Conservation (phyloP, 2,329 filamentous ascomycete species). For the Thelonectria discophora region DNA sequence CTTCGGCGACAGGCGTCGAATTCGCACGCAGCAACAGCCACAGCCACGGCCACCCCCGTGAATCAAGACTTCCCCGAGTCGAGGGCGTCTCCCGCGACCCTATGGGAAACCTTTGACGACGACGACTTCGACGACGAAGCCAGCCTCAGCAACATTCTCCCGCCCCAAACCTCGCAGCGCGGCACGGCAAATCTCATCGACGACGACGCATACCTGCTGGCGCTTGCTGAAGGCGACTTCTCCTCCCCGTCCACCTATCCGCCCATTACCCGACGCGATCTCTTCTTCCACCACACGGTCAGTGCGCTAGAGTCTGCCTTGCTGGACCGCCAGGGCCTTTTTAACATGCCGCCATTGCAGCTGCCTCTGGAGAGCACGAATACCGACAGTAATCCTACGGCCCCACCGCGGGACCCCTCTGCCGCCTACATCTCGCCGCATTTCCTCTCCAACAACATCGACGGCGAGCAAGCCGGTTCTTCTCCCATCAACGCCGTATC, state of each 20-base stretch:
- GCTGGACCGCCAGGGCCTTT: constrained; percentile 13
- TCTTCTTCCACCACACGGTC: background rate
- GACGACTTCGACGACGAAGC: constrained; percentile 4
- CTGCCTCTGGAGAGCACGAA: constrained; percentile 25
- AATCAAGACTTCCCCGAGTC: constrained; percentile 1
- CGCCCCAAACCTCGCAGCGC: constrained; percentile 15
- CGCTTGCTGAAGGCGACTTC: constrained; percentile 44
- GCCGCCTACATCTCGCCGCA: constrained; percentile 24
- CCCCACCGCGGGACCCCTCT: constrained; percentile 39
- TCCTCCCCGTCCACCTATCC: constrained; percentile 51
- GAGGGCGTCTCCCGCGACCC: background rate
- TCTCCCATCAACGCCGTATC: constrained; percentile 39
- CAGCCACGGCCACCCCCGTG: background rate
- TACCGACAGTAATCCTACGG: constrained; percentile 13
- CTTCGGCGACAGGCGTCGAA: constrained; percentile 16
- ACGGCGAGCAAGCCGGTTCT: constrained; percentile 26
- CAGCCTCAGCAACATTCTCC: background rate
- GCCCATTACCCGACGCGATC: constrained; percentile 34
- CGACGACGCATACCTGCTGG: constrained; percentile 40
- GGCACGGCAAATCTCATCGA: constrained; percentile 34
- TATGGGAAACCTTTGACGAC: background rate
- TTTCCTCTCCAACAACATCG: constrained; percentile 24
- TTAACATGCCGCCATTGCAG: constrained; percentile 26
- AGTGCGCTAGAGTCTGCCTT: background rate
- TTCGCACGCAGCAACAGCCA: background rate